These are phyloP conservation scores for Populus deltoides DNA, from an alignment of 345 rosid species.

Conservation along the genomic window DNA sequence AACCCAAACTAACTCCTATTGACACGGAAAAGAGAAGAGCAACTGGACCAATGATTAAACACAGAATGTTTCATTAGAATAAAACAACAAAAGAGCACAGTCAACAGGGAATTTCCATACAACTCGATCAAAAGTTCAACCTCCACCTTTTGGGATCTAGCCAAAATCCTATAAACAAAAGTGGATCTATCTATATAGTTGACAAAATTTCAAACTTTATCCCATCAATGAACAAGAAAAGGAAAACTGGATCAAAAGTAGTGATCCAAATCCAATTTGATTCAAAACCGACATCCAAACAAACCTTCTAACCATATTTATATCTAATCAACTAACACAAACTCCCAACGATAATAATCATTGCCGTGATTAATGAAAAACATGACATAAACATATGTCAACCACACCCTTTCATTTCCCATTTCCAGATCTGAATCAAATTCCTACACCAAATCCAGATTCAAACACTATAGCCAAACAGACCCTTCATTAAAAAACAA, in stretches of 20 bases:
- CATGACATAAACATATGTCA: not conserved
- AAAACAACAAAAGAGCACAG: not conserved
- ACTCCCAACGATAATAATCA: not conserved
- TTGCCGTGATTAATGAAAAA: not conserved
- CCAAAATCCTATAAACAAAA: not conserved
- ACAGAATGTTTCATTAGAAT: not conserved
- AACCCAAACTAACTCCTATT: not conserved
- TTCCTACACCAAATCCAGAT: not conserved
- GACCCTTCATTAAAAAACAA: not conserved
- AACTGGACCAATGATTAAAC: not conserved
- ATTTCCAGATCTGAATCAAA: slow-evolving; percentile 12
- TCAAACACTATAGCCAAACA: not conserved
- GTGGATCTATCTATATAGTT: not conserved
- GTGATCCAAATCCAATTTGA: not conserved
- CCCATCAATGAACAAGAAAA: not conserved
- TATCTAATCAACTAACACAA: not conserved
- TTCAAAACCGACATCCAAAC: not conserved
- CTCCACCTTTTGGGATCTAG: not conserved
- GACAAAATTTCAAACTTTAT: not conserved
- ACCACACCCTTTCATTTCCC: not conserved
- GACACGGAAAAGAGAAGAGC: not conserved
- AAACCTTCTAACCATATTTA: not conserved
- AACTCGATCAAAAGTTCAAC: not conserved
- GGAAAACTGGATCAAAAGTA: not conserved
- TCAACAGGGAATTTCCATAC: not conserved